These are phyloP conservation scores for Rugosomyces carneus DNA, from an alignment of 1,284 basidiomycete genomes.

Conservation along the genomic window DNA sequence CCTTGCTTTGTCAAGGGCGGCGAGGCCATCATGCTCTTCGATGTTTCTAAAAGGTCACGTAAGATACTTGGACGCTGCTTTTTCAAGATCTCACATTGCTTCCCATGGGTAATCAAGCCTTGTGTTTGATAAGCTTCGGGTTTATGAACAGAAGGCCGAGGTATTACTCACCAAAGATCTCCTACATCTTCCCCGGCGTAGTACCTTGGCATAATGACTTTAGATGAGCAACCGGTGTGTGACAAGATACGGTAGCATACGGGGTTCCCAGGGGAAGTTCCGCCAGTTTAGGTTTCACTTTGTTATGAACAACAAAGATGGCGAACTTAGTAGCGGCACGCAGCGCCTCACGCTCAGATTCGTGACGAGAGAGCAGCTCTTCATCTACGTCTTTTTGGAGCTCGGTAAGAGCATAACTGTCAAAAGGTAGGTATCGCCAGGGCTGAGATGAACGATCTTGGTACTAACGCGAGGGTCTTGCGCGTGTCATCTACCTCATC, in stretches of 20 bases:
- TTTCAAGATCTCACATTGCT: constrained; percentile 45
- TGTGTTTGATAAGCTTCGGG: constrained; percentile 6
- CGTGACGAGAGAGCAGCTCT: constrained; percentile 60
- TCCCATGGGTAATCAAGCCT: constrained; percentile 89
- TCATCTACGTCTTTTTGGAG: constrained; percentile 81
- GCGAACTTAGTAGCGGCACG: constrained; percentile 71
- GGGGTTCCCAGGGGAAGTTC: constrained; percentile 59
- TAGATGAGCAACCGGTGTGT: neutral
- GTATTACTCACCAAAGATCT: constrained; percentile 50
- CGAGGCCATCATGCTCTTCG: constrained; percentile 68
- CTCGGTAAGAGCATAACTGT: constrained; percentile 82
- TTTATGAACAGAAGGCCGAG: constrained; percentile 4
- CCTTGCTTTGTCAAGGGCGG: constrained; percentile 29
- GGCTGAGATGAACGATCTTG: neutral
- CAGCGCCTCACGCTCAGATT: constrained; percentile 64
- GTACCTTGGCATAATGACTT: constrained; percentile 41
- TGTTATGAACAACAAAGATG: constrained; percentile 95
- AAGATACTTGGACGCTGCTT: neutral
- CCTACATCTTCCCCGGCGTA: constrained; percentile 62
- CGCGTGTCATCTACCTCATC: constrained; percentile 95
- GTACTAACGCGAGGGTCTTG: constrained; percentile 74
- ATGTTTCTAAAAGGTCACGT: constrained; percentile 49
- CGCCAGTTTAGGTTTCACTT: constrained; percentile 80
- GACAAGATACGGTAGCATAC: constrained; percentile 36
- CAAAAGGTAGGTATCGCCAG: neutral